A percentile compares a stretch with the other conserved stretches of the same genome.
Conservation (phyloP, 2,329 filamentous ascomycete species). For the Furcasterigmium furcatum region DNA sequence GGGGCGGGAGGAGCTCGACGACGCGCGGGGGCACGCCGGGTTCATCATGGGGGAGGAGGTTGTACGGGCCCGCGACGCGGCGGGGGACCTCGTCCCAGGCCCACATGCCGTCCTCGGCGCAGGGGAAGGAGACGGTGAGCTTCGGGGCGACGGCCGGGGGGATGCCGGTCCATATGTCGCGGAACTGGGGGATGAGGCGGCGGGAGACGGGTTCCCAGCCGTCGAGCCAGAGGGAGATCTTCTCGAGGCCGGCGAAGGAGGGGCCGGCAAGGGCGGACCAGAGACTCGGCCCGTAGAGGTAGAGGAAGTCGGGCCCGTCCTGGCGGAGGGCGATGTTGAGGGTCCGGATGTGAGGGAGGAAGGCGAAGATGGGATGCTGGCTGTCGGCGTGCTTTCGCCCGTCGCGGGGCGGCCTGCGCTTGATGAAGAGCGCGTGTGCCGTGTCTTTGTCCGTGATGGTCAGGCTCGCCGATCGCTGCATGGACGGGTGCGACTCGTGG, state of each 20-base stretch:
- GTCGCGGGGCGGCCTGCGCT: background rate
- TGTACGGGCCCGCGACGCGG: background rate
- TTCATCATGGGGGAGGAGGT: background rate
- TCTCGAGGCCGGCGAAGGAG: background rate
- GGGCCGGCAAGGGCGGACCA: constrained; percentile 7
- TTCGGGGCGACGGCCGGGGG: constrained; percentile 1
- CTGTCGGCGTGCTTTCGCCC: background rate
- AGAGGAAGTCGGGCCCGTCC: constrained; percentile 11
- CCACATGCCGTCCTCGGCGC: constrained; percentile 12
- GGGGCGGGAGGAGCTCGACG: background rate
- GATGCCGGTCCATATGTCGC: constrained; percentile 3
- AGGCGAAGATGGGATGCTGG: background rate
- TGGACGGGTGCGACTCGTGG: constrained; percentile 4
- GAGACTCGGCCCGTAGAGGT: constrained; percentile 6
- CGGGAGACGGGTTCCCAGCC: constrained; percentile 11
- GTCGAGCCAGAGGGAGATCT: constrained; percentile 11
- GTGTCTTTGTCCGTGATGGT: constrained; percentile 11
- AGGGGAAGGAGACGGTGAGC: constrained; percentile 8
- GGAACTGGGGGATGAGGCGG: constrained; percentile 11
- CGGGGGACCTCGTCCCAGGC: constrained; percentile 8
- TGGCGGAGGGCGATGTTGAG: constrained; percentile 12
- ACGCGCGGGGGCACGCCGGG: background rate
- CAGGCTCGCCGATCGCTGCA: constrained; percentile 6
- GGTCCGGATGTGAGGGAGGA: constrained; percentile 3
- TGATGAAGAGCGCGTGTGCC: constrained; percentile 6